phyloP scores from a whole-genome alignment of 2,329 filamentous ascomycete species.

The Onygenales sp. region DNA sequence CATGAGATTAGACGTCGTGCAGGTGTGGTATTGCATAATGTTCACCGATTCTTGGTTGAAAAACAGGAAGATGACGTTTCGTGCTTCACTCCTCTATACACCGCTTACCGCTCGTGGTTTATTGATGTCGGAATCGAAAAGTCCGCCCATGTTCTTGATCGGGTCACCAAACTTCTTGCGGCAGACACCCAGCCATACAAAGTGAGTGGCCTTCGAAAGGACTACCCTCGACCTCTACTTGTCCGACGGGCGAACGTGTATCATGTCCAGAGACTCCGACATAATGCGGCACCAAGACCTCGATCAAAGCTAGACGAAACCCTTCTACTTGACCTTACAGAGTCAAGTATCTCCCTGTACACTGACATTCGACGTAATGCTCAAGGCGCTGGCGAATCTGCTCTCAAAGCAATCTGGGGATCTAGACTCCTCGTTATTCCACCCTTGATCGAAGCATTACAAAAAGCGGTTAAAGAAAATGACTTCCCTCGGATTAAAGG shows the following conservation, averaged over 20 bases:
- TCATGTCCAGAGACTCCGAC: slow-evolving; percentile 83
- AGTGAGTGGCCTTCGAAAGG: slow-evolving; percentile 82
- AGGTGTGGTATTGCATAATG: slow-evolving; percentile 69
- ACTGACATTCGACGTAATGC: slow-evolving; percentile 93
- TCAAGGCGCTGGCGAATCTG: slow-evolving; percentile 85
- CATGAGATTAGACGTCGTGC: slow-evolving; percentile 73
- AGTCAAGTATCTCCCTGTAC: slow-evolving; percentile 84
- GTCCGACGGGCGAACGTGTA: slow-evolving; percentile 91
- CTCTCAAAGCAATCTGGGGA: slow-evolving; percentile 81
- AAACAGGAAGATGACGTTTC: slow-evolving; percentile 92
- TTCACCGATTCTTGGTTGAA: slow-evolving; percentile 71
- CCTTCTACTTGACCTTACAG: slow-evolving; percentile 74
- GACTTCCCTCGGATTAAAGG: slow-evolving; percentile 93
- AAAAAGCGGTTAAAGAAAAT: slow-evolving; percentile 64
- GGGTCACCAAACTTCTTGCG: slow-evolving; percentile 72
- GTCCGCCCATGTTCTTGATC: slow-evolving; percentile 84
- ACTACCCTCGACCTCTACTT: slow-evolving; percentile 85
- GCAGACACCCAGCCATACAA: slow-evolving; percentile 89
- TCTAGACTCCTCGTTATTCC: slow-evolving; percentile 84
- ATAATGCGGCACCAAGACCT: slow-evolving; percentile 79
- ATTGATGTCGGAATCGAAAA: slow-evolving; percentile 94
- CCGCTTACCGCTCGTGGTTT: slow-evolving; percentile 91
- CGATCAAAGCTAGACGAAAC: slow-evolving; percentile 85
- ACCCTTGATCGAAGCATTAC: slow-evolving; percentile 68
- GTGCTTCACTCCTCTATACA: slow-evolving; percentile 88